Base-by-base conservation (phyloP, 2,329 filamentous ascomycete genomes). In the Ilyonectria destructans region DNA sequence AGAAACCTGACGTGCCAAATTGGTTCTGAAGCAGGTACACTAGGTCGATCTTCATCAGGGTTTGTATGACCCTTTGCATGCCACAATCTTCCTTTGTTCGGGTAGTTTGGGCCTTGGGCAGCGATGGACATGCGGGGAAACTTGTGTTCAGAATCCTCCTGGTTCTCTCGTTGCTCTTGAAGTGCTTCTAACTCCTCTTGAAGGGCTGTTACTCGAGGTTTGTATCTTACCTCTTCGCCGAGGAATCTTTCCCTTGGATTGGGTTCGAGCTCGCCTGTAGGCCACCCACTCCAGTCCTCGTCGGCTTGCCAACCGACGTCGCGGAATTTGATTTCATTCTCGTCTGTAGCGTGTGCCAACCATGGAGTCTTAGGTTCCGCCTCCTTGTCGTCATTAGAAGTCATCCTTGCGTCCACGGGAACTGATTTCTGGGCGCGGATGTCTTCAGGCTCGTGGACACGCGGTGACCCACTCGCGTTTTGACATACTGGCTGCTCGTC, bases 231-330 rank as follows among this genome's bases (percentile, higher is more conserved):
- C 40, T 45, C 40, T 45, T 45, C 40, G 40, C 40, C n/a, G 40
- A 45, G 40, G 15, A 45, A 6, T 45, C n/a, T n/a, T n/a, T n/a
- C 40, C 40, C 17, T 45, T n/a, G n/a, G 40, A 45, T 17, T 45
- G 15, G 40, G n/a, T 45, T 45, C 40, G 40, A n/a, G 15, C 15
- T n/a, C 15, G 40, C 8, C 17, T 45, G 40, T 45, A 45, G 40
- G 40, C 40, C 40, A 45, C 40, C 40, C 40, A 45, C 40, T 45
- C 40, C 40, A 45, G 40, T 45, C n/a, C 40, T 45, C 40, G 40
- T 19, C 40, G 40, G n/a, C 40, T 45, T 45, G 40, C 40, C 4
- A n/a, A 45, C 15, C 40, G 15, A n/a, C 40, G n/a, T n/a, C 15
- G 40, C 40, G n/a, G 40, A n/a, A n/a, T 45, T n/a, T n/a, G 40